Conservation (phyloP, 1,284 basidiomycete species). For the Leccinum subrobustum region DNA sequence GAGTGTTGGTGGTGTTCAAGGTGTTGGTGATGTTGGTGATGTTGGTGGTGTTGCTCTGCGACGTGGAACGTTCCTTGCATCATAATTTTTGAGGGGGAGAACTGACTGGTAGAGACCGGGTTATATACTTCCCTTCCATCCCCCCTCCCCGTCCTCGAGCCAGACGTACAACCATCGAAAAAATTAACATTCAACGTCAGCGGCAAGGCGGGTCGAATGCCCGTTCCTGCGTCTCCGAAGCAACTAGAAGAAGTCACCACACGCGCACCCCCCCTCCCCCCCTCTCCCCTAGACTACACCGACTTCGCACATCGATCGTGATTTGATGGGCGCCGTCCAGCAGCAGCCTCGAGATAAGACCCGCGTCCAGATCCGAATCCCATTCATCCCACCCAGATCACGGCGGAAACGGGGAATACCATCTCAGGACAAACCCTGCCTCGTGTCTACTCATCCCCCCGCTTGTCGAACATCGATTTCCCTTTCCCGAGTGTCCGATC, state of each 20-base stretch:
- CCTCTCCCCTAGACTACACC: conserved; percentile 1
- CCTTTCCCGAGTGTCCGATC: conserved; percentile 19
- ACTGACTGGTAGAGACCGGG: background rate
- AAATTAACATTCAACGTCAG: conserved; percentile 32
- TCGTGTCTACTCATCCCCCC: conserved; percentile 17
- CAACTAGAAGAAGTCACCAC: conserved; percentile 5
- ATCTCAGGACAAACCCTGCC: conserved; percentile 13
- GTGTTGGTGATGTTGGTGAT: background rate
- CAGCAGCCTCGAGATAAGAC: conserved; percentile 8
- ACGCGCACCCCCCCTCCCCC: conserved; percentile 10
- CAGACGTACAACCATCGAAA: background rate
- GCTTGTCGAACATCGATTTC: conserved; percentile 19
- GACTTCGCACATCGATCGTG: conserved; percentile 24
- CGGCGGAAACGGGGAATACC: conserved; percentile 30
- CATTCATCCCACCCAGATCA: conserved; percentile 12
- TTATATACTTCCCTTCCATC: conserved; percentile 23
- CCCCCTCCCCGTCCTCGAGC: background rate
- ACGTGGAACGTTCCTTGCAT: background rate
- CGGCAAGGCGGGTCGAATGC: conserved; percentile 14
- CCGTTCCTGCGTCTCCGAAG: conserved; percentile 20
- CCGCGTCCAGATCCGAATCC: background rate
- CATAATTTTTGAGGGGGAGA: background rate
- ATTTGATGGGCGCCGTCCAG: conserved; percentile 19
- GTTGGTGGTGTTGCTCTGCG: background rate
- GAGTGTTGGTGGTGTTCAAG: background rate